These are phyloP conservation scores for Castanopsis chinensis DNA, from an alignment of 306 rosid species.

Conservation along the genomic window DNA sequence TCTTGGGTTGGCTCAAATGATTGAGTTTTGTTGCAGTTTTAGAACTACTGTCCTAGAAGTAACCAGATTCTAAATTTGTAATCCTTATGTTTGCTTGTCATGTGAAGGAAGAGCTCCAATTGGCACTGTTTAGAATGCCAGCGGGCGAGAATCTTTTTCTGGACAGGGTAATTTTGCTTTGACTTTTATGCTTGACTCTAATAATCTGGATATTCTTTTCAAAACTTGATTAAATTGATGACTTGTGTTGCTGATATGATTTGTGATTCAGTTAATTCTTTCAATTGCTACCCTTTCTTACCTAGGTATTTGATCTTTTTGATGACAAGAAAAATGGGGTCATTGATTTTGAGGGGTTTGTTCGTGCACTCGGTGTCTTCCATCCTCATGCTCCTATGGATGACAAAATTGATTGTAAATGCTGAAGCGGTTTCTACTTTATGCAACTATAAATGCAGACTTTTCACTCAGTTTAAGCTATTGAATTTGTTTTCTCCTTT, in stretches of 20 bases:
- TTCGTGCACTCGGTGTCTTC: constrained; percentile 63
- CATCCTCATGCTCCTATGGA: constrained; percentile 59
- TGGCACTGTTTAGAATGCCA: constrained; percentile 51
- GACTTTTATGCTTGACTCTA: background rate
- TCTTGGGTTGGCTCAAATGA: background rate
- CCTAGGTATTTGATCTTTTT: constrained; percentile 64
- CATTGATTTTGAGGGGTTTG: constrained; percentile 76
- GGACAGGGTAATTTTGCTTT: constrained; percentile 52
- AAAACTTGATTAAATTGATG: background rate
- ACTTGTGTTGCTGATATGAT: background rate
- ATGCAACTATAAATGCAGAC: background rate
- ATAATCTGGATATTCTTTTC: background rate
- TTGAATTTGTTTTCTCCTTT: constrained; percentile 10
- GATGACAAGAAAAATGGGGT: constrained; percentile 66
- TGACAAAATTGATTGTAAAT: constrained; percentile 67
- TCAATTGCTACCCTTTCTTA: background rate
- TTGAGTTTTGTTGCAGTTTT: background rate
- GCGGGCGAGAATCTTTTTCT: constrained; percentile 59
- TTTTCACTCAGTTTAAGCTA: background rate
- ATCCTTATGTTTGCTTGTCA: constrained; percentile 10
- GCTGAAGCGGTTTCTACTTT: constrained; percentile 16
- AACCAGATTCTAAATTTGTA: constrained; percentile 2
- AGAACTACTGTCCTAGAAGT: background rate
- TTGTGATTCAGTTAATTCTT: background rate
- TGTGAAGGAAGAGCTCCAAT: constrained; percentile 67